phyloP scores from a whole-genome alignment of 805 yeast species.

The Ogataea trehaloabstinens region DNA sequence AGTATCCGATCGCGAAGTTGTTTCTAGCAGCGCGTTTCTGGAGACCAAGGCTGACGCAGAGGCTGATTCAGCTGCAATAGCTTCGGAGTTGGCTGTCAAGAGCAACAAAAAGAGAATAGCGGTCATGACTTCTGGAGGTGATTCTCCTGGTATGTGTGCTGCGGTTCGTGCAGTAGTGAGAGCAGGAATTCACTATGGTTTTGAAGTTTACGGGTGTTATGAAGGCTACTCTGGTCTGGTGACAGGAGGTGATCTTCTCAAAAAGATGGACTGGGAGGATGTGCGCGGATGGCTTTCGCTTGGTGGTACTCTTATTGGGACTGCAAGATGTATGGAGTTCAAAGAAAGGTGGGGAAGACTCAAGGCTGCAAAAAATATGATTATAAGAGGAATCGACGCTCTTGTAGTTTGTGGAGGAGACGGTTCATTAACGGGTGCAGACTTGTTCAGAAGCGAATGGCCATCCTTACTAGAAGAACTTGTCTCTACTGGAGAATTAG shows the following conservation, averaged over 20 bases:
- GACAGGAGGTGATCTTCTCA: conserved; percentile 73
- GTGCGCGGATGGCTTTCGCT: conserved; percentile 90
- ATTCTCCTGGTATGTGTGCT: conserved; percentile 98
- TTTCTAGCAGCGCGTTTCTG: conserved; percentile 7
- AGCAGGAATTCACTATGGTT: conserved; percentile 80
- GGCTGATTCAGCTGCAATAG: conserved; percentile 5
- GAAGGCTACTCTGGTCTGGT: conserved; percentile 97
- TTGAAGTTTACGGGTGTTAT: conserved; percentile 86
- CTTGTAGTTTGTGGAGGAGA: conserved; percentile 98
- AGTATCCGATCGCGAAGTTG: conserved; percentile 22
- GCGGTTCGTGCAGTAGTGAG: conserved; percentile 94
- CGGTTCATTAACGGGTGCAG: conserved; percentile 98
- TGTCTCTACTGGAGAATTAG: conserved; percentile 50
- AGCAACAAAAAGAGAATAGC: conserved; percentile 51
- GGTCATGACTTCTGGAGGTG: conserved; percentile 98
- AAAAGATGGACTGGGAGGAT: conserved; percentile 85
- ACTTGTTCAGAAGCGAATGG: conserved; percentile 92
- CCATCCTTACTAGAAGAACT: conserved; percentile 80
- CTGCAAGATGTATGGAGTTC: conserved; percentile 89
- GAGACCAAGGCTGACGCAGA: conserved; percentile 1
- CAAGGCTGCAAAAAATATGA: conserved; percentile 79
- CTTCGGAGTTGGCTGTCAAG: conserved; percentile 1
- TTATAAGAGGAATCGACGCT: conserved; percentile 88
- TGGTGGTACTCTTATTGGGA: conserved; percentile 96
- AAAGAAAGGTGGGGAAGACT: conserved; percentile 83